Evolutionary conservation across 2,329 filamentous ascomycete species (phyloP), one percentile per base, ranked within the genome.

Genomic region (Monosporascus cannonballus): DNA sequence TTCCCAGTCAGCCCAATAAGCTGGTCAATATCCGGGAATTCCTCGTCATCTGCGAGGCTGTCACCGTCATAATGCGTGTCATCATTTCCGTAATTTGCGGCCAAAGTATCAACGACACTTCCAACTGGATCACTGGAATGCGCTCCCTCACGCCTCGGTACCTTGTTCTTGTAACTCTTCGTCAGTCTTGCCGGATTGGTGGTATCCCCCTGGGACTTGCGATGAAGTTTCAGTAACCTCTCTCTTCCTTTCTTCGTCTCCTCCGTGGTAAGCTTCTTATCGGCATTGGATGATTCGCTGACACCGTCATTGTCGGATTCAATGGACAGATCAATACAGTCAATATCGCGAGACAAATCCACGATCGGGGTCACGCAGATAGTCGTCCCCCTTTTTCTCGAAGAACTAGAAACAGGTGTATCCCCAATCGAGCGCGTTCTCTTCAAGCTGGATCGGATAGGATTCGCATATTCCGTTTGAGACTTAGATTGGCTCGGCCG

Each of bases 241-340:
- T 53, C 14, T 37, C 49, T 47, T 17, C 51, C 48, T 20, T 37
- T 53, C 25, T 38, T 44, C 44, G 34, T 27, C n/a, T 42, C 17
- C n/a, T 42, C 17, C 14, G 38, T 22, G 17, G 36, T 24, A 20
- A 30, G 25, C 7, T 49, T 46, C 24, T 45, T 45, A 9, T 37
- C 22, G n/a, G 8, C 38, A 11, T 24, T 22, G 1, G 22, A 15
- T 5, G 44, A 48, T 2, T 18, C n/a, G n/a, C 34, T 20, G 17
- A 36, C n/a, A n/a, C 41, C 41, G 8, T 55, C 51, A n/a, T 63
- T 36, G 34, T 36, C 56, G n/a, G 53, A 50, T 11, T 44, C 8
- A 11, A 50, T 53, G n/a, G 56, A 59, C 14, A 67, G 54, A 20
- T 67, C 64, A 44, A 67, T 56, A 48, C 53, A 64, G 34, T 67